Conservation (phyloP, 176 grass and related monocot genomes). For the Ensete ventricosum region DNA sequence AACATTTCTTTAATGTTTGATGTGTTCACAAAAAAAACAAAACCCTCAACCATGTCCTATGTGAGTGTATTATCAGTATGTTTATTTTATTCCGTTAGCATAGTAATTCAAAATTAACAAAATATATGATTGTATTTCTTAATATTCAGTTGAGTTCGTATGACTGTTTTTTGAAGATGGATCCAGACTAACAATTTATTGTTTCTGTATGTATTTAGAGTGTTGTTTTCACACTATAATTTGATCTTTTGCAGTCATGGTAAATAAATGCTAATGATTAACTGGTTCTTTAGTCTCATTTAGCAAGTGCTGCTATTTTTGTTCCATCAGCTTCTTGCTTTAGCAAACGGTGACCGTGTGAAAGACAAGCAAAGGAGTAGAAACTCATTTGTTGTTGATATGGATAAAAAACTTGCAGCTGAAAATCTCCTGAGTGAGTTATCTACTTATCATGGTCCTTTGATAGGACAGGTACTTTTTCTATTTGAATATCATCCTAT, state of each 20-base stretch:
- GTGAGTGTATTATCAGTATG: too few species aligned
- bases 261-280: not conserved
- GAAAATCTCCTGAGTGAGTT: constrained; percentile 88
- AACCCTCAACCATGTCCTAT: too few species aligned
- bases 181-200: too few species aligned
- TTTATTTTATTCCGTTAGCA: too few species aligned
- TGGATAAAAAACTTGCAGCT: constrained; percentile 89
- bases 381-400: constrained; percentile 92
- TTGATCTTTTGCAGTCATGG: not conserved
- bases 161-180: too few species aligned
- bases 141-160: not conserved
- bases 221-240: too few species aligned
- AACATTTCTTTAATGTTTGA: not conserved
- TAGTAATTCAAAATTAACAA: too few species aligned
- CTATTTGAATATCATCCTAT: not conserved
- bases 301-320: constrained; percentile 2
- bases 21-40: too few species aligned
- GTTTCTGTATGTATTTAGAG: too few species aligned
- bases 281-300: not conserved
- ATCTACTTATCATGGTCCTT: constrained; percentile 67
- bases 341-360: constrained; percentile 93
- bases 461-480: constrained; percentile 70
- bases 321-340: constrained; percentile 58
- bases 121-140: not conserved
- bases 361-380: constrained; percentile 94